A percentile compares a stretch with the other conserved stretches of the same genome.
Conservation (phyloP, 31 red algal genomes). For the Asparagopsis taxiformis region DNA sequence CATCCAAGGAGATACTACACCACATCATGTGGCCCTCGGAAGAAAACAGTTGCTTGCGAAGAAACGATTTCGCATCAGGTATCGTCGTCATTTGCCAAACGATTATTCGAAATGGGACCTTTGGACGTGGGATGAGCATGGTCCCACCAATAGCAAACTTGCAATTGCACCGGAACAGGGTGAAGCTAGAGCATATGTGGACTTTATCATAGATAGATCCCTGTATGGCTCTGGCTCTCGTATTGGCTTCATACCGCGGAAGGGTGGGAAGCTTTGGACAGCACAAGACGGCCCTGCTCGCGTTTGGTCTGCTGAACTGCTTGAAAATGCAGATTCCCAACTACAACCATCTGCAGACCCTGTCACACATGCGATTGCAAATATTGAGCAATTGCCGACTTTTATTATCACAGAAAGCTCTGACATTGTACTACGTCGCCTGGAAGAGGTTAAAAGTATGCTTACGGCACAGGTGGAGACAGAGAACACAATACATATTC, state of each 20-base stretch:
- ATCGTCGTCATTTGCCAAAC: conserved; percentile 35
- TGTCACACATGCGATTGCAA: neutral
- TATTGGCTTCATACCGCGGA: conserved; percentile 31
- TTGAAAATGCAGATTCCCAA: neutral
- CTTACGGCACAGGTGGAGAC: conserved; percentile 38
- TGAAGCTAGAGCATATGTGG: conserved; percentile 12
- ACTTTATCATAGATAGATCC: conserved; percentile 42
- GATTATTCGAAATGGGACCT: conserved; percentile 83
- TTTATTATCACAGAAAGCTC: conserved; percentile 35
- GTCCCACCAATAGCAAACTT: conserved; percentile 8
- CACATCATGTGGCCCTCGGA: neutral
- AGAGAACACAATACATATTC: conserved; percentile 23
- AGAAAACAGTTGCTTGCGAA: neutral
- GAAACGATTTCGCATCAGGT: conserved; percentile 33
- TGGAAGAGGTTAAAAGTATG: conserved; percentile 40
- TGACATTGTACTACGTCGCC: conserved; percentile 8
- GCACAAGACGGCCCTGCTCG: conserved; percentile 50
- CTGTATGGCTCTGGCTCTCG: conserved; percentile 10
- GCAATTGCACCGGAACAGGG: conserved; percentile 10
- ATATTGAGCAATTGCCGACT: conserved; percentile 1
- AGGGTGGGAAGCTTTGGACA: conserved; percentile 29
- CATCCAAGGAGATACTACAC: conserved; percentile 32
- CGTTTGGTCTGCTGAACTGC: conserved; percentile 8
- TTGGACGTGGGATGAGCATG: conserved; percentile 61
- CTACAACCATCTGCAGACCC: neutral